These are phyloP conservation scores for Mycena latifolia DNA, from an alignment of 768 basidiomycete species.

Conservation along the genomic window DNA sequence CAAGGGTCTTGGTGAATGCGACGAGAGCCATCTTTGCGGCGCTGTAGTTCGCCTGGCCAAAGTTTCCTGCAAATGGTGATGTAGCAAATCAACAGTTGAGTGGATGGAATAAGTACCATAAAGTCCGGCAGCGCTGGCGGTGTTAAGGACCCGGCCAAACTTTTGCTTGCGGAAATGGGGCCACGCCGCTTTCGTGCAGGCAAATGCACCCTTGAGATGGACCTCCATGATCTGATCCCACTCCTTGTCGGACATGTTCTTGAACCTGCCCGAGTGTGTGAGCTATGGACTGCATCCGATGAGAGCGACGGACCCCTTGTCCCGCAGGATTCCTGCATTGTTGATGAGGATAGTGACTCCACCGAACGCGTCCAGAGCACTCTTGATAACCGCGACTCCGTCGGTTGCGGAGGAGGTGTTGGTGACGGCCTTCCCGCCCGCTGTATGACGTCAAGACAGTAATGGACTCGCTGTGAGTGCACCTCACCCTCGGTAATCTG, in stretches of 20 bases:
- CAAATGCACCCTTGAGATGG: conserved; percentile 93
- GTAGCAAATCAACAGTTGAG: background rate
- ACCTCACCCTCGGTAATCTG: conserved; percentile 83
- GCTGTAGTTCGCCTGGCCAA: conserved; percentile 98
- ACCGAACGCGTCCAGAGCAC: conserved; percentile 89
- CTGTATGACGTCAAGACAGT: conserved; percentile 51
- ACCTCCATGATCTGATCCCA: conserved; percentile 92
- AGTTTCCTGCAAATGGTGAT: conserved; percentile 71
- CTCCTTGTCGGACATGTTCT: conserved; percentile 96
- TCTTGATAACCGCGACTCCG: conserved; percentile 88
- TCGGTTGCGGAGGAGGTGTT: conserved; percentile 92
- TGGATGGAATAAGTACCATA: conserved; percentile 70
- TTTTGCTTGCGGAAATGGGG: conserved; percentile 94
- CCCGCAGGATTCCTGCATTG: conserved; percentile 93
- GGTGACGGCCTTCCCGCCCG: conserved; percentile 89
- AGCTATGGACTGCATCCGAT: background rate
- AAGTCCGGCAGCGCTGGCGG: conserved; percentile 93
- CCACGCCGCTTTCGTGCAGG: conserved; percentile 96
- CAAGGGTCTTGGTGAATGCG: conserved; percentile 93
- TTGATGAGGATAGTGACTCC: conserved; percentile 90
- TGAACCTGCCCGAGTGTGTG: conserved; percentile 69
- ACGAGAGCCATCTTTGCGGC: conserved; percentile 98
- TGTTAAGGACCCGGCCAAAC: conserved; percentile 95
- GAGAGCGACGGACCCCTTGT: conserved; percentile 69
- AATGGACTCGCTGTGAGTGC: background rate